phyloP scores from a whole-genome alignment of 164 flowering plant genomes.

The grape (Vitis vinifera) region ASM3070453v1 NC_081808.1:3077501-3078000 shows the following conservation, averaged over 20 bases:
- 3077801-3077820: background rate
- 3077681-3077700: conserved; percentile 21
- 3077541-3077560: conserved; percentile 94
- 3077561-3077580: conserved; percentile 99
- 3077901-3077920: no score
- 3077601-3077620: conserved; percentile 87
- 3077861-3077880: background rate
- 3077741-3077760: background rate
- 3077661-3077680: background rate
- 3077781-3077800: background rate
- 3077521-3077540: conserved; percentile 87
- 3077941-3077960: no score
- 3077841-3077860: conserved; percentile 5
- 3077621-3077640: conserved; percentile 61
- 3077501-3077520: background rate
- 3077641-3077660: conserved; percentile 1
- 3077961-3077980: no score
- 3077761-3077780: background rate
- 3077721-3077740: conserved; percentile 8
- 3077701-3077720: background rate
- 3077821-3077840: background rate
- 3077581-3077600: conserved; percentile 91
- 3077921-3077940: no score
- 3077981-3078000: no score
- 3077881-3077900: background rate